Evolutionary conservation across 192 early-diverging fungal species (phyloP), one percentile per base, ranked within the genome.

Genomic region (Coemansia sp.): DNA sequence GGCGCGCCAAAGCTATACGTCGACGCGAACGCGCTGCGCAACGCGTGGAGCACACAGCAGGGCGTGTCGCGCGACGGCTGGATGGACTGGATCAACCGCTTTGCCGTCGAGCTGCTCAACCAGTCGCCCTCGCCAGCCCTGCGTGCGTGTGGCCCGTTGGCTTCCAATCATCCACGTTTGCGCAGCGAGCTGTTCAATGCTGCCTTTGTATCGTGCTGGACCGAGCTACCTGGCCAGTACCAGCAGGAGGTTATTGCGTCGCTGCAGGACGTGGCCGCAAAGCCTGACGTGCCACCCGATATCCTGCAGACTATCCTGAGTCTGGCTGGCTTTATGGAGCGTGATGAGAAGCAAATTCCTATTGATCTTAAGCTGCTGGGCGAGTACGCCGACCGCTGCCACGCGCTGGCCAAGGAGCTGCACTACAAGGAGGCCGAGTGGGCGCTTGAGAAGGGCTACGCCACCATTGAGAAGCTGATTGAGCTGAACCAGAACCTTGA

Each of bases 391-490:
- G 82, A 87, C 53, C 91, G 90, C 54, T 97, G 93, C 58, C 93
- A 98, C 65, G 94, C 96, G 1, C 91, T 90, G 67, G 94, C 96
- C 30, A 98, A 98, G 76, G 96, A 95, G n/a, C 80, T 99, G 46
- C 96, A 98, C 64, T 99, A 98, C 80, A 94, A 93, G 59, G 96
- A 99, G 71, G 81, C 92, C 6, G 93, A 96, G 80, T 98, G 95
- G 71, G 79, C 89, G 18, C 77, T 86, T 8, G 89, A 93, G 30
- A 86, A 91, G 24, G 81, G 89, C 6, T 85, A 90, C 23, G 87
- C 88, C 19, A 93, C 91, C 1, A 92, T 97, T 23, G 93, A 95
- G 61, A 84, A 86, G 59, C 80, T 99, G 5, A 96, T 99, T 54
- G 86, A 85, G 44, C 94, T 96, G 59, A 98, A 98, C 75, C 92